Conservation (phyloP, 345 rosid genomes). For the Brassica cretica region DNA sequence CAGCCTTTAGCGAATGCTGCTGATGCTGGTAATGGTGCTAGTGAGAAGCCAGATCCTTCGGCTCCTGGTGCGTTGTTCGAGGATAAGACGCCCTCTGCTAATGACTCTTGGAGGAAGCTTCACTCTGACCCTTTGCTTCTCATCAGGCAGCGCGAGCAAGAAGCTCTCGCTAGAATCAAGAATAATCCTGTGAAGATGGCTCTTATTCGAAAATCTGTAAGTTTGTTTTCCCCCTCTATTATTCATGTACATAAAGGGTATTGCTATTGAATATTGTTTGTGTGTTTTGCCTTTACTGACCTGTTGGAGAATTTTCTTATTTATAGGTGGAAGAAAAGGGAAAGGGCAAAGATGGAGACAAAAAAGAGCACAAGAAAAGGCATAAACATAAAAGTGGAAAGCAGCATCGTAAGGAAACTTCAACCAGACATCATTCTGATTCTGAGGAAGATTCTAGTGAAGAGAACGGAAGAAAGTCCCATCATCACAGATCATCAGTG, state of each 20-base stretch:
- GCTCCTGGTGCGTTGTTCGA: conserved; percentile 86
- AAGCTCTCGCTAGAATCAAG: conserved; percentile 87
- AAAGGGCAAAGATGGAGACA: conserved; percentile 46
- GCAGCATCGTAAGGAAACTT: conserved; percentile 46
- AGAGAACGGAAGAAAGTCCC: conserved; percentile 38
- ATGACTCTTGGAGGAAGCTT: conserved; percentile 90
- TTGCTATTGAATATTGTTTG: not conserved
- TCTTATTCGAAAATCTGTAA: conserved; percentile 77
- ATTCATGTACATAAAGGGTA: not conserved
- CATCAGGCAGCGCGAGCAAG: conserved; percentile 92
- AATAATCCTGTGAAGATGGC: conserved; percentile 95
- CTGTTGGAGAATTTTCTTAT: conserved; percentile 1
- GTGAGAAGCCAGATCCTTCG: conserved; percentile 45
- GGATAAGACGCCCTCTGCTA: conserved; percentile 78
- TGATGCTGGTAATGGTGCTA: conserved; percentile 17
- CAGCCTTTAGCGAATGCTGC: conserved; percentile 44
- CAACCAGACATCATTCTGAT: conserved; percentile 39
- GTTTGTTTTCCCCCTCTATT: not conserved
- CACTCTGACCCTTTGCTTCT: conserved; percentile 91
- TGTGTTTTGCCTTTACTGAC: conserved; percentile 14
- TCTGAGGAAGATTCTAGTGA: conserved; percentile 40
- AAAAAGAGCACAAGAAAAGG: conserved; percentile 43
- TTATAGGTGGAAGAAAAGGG: conserved; percentile 53
- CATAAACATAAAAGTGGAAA: conserved; percentile 43
- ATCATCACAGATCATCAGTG: conserved; percentile 29